Base-by-base conservation (phyloP, 2,329 filamentous ascomycete genomes). In the Scytalidium lignicola region DNA sequence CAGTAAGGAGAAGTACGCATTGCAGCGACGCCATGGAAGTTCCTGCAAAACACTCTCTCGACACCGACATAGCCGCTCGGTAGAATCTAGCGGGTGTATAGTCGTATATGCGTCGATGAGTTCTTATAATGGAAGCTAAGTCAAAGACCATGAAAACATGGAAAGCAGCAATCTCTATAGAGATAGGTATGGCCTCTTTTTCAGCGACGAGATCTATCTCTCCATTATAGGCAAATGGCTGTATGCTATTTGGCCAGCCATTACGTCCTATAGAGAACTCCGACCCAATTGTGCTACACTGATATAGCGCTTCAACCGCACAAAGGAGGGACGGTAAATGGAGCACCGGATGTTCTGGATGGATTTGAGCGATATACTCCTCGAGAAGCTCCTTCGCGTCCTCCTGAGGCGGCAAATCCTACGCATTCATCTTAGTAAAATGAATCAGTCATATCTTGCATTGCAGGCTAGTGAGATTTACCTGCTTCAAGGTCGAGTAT, bases 111-210 rank as follows among this genome's bases (percentile, higher is more conserved):
- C 64, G 61, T 9, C 61, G 61, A 17, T 66, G 58, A 0, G 62
- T 64, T n/a, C 66, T 55, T 1, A 69, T 52, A 5, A 64, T 65
- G 5, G 68, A 62, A 1, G 63, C 62, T 13, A 70, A 56, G 17
- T 64, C 67, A 39, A 70, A 65, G 0, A 62, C 61, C 59, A 68
- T 64, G 43, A 69, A 68, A 0, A 69, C 39, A 21, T 67, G 65
- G 18, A 67, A 67, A 0, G 61, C 58, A 19, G 44, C 45, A 28
- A 48, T 28, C 44, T 51, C 41, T 10, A 43, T 19, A n/a, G 45
- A 18, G 15, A 48, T 48, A 17, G 45, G 41, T 15, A 51, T 44
- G 13, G 40, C 10, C 7, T 41, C 26, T 29, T 21, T 26, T 2
- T 41, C 47, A 19, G 22, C n/a, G 1, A 26, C 37, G 21, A 49